Evolutionary conservation across 805 yeast species (phyloP).

Genomic region (Blastobotrys terrestris): DNA sequence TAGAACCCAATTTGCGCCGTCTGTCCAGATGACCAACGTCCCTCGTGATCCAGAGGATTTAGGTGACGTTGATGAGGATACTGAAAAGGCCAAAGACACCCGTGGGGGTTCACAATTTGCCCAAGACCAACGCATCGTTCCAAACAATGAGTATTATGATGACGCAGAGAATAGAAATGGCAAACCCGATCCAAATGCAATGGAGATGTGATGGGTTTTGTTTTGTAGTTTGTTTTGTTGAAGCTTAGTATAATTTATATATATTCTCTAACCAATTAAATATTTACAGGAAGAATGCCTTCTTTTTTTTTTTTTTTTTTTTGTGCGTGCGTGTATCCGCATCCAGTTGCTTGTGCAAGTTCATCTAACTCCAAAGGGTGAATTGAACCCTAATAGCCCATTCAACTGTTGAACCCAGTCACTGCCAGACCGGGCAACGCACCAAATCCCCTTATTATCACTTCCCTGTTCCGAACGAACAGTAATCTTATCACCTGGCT

Average conservation of each 20-base stretch:
- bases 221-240: neutral
- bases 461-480: conserved; percentile 24
- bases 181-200: conserved; percentile 12
- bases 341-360: too few species aligned
- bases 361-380: conserved; percentile 50
- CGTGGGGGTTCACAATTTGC: conserved; percentile 87
- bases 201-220: conserved; percentile 11
- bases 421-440: conserved; percentile 73
- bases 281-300: neutral
- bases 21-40: conserved; percentile 85
- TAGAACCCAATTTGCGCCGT: conserved; percentile 93
- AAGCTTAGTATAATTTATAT: conserved; percentile 1
- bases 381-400: conserved; percentile 81
- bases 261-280: conserved; percentile 1
- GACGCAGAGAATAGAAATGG: conserved; percentile 44
- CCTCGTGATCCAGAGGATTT: conserved; percentile 84
- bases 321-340: too few species aligned
- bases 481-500: conserved; percentile 52
- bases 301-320: neutral
- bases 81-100: conserved; percentile 71
- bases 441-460: conserved; percentile 61
- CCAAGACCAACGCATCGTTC: conserved; percentile 65
- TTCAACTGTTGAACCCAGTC: conserved; percentile 93
- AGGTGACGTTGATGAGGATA: conserved; percentile 84
- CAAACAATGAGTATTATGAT: conserved; percentile 73